Evolutionary conservation across 2,329 filamentous ascomycete species (phyloP), one percentile per base, ranked within the genome.

Genomic region (Colletotrichum trifolii): DNA sequence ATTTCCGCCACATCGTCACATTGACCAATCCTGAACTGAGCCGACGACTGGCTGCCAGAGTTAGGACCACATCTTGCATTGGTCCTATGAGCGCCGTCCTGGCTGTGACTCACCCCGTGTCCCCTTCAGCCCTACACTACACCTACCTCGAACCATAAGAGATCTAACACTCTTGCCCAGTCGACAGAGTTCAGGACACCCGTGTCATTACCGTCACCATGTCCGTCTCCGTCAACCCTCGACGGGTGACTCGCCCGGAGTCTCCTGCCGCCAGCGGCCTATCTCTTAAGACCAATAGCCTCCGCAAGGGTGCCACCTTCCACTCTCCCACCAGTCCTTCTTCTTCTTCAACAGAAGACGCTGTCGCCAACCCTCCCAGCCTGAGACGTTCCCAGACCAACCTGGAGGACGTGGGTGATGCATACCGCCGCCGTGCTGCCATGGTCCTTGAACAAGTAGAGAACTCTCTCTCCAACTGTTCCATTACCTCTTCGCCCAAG

Each of bases 231-330:
- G 75, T 78, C 73, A 81, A 83, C 74, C 81, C 81, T 75, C 77
- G 77, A 72, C 78, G 81, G 75, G 77, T 78, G 74, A 78, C 78
- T 78, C 76, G 76, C 68, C 71, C 73, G 67, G 76, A 71, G 64
- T 73, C 71, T 68, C 78, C 76, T 74, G 73, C 74, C 71, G 73
- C 73, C 73, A 73, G 78, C 75, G 78, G 73, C 71, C 73, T 84
- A 71, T 77, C 74, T 67, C 76, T 85, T 79, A 85, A 85, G 76
- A 85, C 82, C 71, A 85, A 82, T 77, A 80, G 82, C 76, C 84
- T 93, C 77, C 85, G 83, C 75, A 93, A 93, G 81, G 89, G 89
- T 73, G 88, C 90, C 59, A 93, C 91, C 71, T 88, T 88, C 71
- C 84, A 87, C 71, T 85, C 85, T 75, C 75, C 54, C 77, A 76